Conservation (phyloP, 2,329 filamentous ascomycete genomes). For the Orbilia javanica region DNA sequence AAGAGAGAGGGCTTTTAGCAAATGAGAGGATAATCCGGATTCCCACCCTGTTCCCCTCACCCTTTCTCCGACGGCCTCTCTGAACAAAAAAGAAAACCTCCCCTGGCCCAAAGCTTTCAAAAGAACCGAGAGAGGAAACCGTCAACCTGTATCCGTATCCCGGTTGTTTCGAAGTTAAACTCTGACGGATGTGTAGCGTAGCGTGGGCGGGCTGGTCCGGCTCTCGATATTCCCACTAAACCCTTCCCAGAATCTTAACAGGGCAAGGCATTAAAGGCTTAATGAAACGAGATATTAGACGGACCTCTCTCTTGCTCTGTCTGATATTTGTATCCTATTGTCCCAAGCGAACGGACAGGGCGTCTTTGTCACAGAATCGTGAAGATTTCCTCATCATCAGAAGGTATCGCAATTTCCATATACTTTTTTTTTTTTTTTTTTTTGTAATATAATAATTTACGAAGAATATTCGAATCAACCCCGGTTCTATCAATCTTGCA, state of each 20-base stretch:
- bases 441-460: too few relatives aligned
- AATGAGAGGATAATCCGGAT: conserved; percentile 55
- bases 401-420: background rate
- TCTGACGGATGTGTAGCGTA: conserved; percentile 37
- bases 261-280: conserved; percentile 29
- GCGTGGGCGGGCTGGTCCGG: conserved; percentile 35
- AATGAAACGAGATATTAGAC: conserved; percentile 50
- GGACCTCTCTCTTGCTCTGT: background rate
- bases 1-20: conserved; percentile 25
- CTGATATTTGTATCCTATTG: conserved; percentile 1
- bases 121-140: conserved; percentile 25
- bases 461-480: too few relatives aligned
- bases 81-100: too few relatives aligned
- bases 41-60: conserved; percentile 21
- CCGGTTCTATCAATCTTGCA: background rate
- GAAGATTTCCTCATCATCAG: conserved; percentile 14
- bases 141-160: conserved; percentile 22
- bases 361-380: conserved; percentile 15
- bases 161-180: conserved; percentile 44
- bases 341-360: conserved; percentile 46
- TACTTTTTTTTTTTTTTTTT: background rate
- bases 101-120: background rate
- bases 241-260: conserved; percentile 5
- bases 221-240: conserved; percentile 1
- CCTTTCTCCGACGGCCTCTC: too few relatives aligned